Conservation (phyloP, 31 red algal genomes). For the Bonnemaisonia californica region DNA sequence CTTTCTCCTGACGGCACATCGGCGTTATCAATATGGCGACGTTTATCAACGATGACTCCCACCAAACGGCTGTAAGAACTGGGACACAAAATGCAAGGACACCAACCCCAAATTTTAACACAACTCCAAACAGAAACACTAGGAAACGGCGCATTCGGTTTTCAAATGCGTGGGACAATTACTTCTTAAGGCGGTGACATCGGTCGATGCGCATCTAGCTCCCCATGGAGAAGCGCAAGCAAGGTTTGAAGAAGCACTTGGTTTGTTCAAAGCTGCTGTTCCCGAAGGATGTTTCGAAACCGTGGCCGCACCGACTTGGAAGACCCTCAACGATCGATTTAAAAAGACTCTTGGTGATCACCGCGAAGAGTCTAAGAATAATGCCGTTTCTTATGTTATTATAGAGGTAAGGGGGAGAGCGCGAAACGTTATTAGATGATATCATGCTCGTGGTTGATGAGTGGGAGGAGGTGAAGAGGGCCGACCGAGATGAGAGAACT, state of each 20-base stretch:
- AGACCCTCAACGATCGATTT: constrained; percentile 15
- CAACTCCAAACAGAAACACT: too few relatives aligned
- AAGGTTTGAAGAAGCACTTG: constrained; percentile 6
- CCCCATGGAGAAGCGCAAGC: constrained; percentile 6
- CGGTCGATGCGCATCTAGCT: not conserved
- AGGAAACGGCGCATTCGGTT: not conserved
- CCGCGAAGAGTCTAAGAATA: not conserved
- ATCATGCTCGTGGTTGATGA: not conserved
- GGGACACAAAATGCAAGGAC: too few relatives aligned
- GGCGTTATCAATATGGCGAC: too few relatives aligned
- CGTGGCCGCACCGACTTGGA: constrained; percentile 1
- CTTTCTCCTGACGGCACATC: too few relatives aligned
- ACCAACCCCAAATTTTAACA: too few relatives aligned
- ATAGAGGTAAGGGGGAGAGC: constrained; percentile 7
- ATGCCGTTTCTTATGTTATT: constrained; percentile 1
- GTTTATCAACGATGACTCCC: too few relatives aligned
- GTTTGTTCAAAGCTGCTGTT: constrained; percentile 1
- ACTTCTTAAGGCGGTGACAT: not conserved
- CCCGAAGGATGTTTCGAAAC: constrained; percentile 5
- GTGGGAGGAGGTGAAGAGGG: not conserved
- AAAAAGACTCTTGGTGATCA: constrained; percentile 10
- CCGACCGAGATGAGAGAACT: not conserved
- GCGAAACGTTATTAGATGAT: constrained; percentile 1
- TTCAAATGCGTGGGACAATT: not conserved
- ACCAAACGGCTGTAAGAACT: too few relatives aligned